Conservation (phyloP, 2,329 filamentous ascomycete genomes). For the Colletotrichum tropicicola region DNA sequence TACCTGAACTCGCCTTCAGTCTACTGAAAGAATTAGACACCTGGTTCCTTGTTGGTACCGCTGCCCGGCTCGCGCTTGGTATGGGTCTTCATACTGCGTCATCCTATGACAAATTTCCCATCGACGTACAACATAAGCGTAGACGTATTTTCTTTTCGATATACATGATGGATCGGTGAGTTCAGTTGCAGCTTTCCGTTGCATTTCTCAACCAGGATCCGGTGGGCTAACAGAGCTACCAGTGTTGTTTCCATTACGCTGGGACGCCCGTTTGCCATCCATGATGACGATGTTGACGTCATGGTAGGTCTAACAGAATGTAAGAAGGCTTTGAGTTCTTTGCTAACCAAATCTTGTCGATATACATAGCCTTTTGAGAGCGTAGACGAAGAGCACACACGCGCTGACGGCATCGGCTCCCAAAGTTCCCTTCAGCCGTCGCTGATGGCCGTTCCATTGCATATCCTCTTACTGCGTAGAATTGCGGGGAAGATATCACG, state of each 20-base stretch:
- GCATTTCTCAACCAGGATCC: background rate
- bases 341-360: too few species aligned
- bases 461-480: constrained; percentile 49
- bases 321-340: too few species aligned
- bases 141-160: constrained; percentile 56
- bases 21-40: constrained; percentile 42
- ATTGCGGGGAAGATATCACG: constrained; percentile 51
- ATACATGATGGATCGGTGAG: constrained; percentile 58
- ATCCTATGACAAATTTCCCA: constrained; percentile 42
- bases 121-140: constrained; percentile 43
- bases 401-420: background rate
- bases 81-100: constrained; percentile 50
- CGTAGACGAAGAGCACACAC: background rate
- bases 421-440: constrained; percentile 41
- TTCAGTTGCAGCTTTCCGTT: too few species aligned
- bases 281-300: constrained; percentile 55
- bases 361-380: background rate
- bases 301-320: constrained; percentile 39
- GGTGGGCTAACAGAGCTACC: background rate
- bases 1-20: background rate
- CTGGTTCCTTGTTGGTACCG: constrained; percentile 55
- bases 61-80: constrained; percentile 52
- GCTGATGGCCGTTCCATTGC: constrained; percentile 48
- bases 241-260: constrained; percentile 54
- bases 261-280: constrained; percentile 54